Evolutionary conservation across 345 rosid species (phyloP).

Genomic region (Nasturtium officinale): DNA sequence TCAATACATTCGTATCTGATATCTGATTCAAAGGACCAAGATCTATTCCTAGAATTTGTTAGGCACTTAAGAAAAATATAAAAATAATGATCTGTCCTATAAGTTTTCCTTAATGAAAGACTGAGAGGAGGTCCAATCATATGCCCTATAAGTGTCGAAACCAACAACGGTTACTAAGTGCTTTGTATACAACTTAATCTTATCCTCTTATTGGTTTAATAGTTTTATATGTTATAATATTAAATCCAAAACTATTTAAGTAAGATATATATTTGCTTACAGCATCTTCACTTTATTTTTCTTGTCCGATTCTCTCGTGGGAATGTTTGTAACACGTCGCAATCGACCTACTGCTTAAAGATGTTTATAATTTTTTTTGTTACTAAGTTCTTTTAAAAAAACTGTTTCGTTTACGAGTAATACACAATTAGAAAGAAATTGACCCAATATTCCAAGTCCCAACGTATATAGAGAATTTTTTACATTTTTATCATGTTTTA

Average conservation of each 20-base stretch:
- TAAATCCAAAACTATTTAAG: constrained; percentile 5
- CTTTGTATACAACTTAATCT: constrained; percentile 32
- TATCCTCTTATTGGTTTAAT: constrained; percentile 21
- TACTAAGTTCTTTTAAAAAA: neutral
- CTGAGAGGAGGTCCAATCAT: constrained; percentile 38
- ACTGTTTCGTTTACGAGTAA: neutral
- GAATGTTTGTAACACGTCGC: constrained; percentile 1
- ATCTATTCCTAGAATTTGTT: neutral
- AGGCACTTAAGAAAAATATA: neutral
- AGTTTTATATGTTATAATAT: neutral
- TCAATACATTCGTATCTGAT: neutral
- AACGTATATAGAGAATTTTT: neutral
- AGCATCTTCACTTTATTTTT: constrained; percentile 33
- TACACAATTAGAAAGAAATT: neutral
- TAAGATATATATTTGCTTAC: constrained; percentile 21
- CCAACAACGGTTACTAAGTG: constrained; percentile 32
- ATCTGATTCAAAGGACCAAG: neutral
- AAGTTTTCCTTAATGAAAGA: neutral
- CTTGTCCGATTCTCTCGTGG: constrained; percentile 30
- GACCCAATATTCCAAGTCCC: neutral
- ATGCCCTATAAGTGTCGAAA: constrained; percentile 33
- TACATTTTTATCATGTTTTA: too few relatives aligned
- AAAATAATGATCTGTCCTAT: neutral
- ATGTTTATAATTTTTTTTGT: constrained; percentile 1
- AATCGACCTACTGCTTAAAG: constrained; percentile 6